Evolutionary conservation across 1,284 basidiomycete genomes (phyloP), one percentile per base, ranked within the genome.

Genomic region (Tilletia caries): DNA sequence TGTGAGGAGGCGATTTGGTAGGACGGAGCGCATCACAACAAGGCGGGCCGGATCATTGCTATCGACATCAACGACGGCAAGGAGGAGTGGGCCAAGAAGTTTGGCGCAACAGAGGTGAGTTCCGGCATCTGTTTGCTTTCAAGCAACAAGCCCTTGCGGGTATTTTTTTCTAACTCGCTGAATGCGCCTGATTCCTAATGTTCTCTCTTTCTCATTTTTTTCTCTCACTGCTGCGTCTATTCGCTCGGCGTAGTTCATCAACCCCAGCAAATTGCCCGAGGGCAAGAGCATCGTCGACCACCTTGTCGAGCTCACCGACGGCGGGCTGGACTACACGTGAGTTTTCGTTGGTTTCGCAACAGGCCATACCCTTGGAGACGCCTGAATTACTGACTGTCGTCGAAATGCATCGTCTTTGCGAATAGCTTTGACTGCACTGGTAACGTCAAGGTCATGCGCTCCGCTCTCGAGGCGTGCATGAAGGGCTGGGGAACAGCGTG

Each of bases 391-490:
- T 66, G 96, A 98, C 86, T 91, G 92, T 23, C 98, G 94, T 85
- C 96, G 98, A 86, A 98, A 98, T 84, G 83, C 75, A 74, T 46
- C 20, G 48, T 12, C 6, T 29, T 5, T 54, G 13, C 52, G 18
- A 20, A 13, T 37, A 44, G 43, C 25, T 65, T 44, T n/a, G 96
- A 98, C 84, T 91, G 90, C 78, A 98, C 95, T 12, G 95, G 95
- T 50, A 97, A 96, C 82, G 93, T 94, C 18, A 86, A 92, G 50
- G 95, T 98, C 70, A 98, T 98, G 95, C 90, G 95, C 74, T 87
- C 90, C 67, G 96, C 95, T 41, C 88, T 98, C 67, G 95, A 98
- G 86, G 91, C 92, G 23, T 98, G 95, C 85, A 96, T 98, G 86
- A 98, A 98, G 84, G 84, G 78, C 74, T 54, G 65, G 73, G 64